Base-by-base conservation (phyloP, 345 rosid genomes). In the Adansonia digitata region DNA sequence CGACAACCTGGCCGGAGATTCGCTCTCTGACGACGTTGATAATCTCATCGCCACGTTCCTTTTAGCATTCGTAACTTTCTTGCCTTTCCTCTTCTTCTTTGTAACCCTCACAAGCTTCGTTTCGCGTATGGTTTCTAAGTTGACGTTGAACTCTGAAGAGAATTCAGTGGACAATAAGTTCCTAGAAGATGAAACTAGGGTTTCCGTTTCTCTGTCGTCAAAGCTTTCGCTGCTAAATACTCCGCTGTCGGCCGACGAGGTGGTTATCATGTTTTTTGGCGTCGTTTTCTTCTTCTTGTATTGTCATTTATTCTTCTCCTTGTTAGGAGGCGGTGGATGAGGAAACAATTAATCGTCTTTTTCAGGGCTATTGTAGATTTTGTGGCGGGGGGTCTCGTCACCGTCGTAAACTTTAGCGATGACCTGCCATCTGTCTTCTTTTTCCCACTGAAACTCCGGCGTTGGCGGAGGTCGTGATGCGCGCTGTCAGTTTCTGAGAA, bases 151-250 rank as follows among this genome's bases (percentile, higher is more conserved):
- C 17, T 85, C 92, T 0, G 89, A 79, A 0, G 90, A 85, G 15
- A 86, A 69, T 59, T 88, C 97, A 17, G 89, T 82, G 6, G 97
- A n/a, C n/a, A n/a, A 85, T 82, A 85, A 78, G 76, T 88, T 87
- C 74, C 87, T 80, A 10, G 87, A 85, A 63, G 95, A 86, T 2
- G 91, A 86, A 9, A 91, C 86, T n/a, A 89, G 78, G 20, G 85
- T 81, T 79, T 89, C 96, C 14, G 84, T 84, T 69, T 82, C 94
- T 31, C 80, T 81, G 22, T 71, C 77, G 1, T 59, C 80, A 5
- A 62, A 66, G 60, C 69, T 63, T 35, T 86, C 88, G 59, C 88
- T 81, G 78, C 87, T 85, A 60, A 87, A 85, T 6, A 84, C 42
- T 9, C 84, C 92, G 34, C 85, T 83, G 15, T 82, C 90, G 18